Evolutionary conservation across 768 basidiomycete species (phyloP).

Genomic region (Suillus americanus): DNA sequence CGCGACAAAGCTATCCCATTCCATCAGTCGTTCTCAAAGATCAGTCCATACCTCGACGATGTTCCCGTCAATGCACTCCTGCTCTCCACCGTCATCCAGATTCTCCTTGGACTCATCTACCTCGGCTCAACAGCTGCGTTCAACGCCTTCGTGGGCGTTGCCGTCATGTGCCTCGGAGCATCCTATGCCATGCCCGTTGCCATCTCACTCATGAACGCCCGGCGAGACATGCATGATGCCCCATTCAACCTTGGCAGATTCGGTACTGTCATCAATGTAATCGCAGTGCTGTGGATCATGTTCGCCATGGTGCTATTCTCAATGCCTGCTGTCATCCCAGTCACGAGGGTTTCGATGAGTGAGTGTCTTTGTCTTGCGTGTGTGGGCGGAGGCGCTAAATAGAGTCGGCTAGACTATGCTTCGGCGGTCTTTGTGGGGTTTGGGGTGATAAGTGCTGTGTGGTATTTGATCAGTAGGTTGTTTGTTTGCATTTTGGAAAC

Average conservation of each 20-base stretch:
- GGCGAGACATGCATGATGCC: conserved; percentile 46
- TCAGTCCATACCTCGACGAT: conserved; percentile 41
- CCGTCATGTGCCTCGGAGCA: conserved; percentile 62
- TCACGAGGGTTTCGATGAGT: conserved; percentile 51
- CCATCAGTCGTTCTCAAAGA: conserved; percentile 44
- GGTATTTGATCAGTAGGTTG: conserved; percentile 58
- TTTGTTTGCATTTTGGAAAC: neutral
- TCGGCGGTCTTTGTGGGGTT: conserved; percentile 69
- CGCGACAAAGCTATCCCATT: conserved; percentile 66
- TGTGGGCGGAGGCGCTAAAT: neutral
- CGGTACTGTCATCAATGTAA: conserved; percentile 46
- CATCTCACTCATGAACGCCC: conserved; percentile 46
- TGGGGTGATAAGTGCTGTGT: conserved; percentile 52
- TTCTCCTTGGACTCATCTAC: conserved; percentile 61
- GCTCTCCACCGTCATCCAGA: conserved; percentile 56
- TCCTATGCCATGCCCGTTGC: conserved; percentile 64
- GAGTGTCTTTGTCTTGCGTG: conserved; percentile 12
- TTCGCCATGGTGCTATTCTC: conserved; percentile 68
- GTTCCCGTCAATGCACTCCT: conserved; percentile 63
- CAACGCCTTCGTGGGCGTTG: conserved; percentile 67
- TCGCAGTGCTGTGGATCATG: conserved; percentile 57
- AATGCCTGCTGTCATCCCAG: conserved; percentile 65
- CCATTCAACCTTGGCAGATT: conserved; percentile 49
- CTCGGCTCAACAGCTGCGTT: conserved; percentile 64
- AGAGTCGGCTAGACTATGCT: conserved; percentile 52